A percentile compares a stretch with the other conserved stretches of the same genome.
Conservation (phyloP, 1,284 basidiomycete species). For the Porodaedalea pini region DNA sequence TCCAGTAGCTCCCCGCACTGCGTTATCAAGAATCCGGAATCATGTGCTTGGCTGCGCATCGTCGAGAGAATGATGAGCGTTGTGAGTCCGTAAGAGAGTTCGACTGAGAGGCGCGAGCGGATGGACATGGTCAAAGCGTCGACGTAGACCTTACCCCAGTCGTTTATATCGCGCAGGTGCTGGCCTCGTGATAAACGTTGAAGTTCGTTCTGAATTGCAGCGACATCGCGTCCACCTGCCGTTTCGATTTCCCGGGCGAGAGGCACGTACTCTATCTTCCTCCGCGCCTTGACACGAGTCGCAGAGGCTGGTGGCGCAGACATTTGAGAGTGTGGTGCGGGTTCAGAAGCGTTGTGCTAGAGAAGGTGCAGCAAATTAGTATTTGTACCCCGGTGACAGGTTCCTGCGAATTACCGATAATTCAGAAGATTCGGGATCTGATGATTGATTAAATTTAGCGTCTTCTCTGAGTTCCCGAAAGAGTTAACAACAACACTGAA, state of each 20-base stretch:
- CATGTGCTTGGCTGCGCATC: conserved; percentile 54
- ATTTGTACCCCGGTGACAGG: conserved; percentile 11
- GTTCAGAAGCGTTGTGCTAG: conserved; percentile 35
- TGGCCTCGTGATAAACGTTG: conserved; percentile 35
- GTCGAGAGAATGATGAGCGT: conserved; percentile 84
- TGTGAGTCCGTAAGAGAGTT: conserved; percentile 88
- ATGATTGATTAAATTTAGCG: conserved; percentile 9
- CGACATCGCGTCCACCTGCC: conserved; percentile 81
- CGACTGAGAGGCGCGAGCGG: conserved; percentile 78
- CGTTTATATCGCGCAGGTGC: conserved; percentile 61
- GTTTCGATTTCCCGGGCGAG: conserved; percentile 75
- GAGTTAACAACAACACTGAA: conserved; percentile 16
- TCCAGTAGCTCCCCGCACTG: conserved; percentile 82
- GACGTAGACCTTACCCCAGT: conserved; percentile 85
- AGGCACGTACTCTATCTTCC: conserved; percentile 90
- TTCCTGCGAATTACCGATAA: conserved; percentile 13
- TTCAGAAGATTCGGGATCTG: conserved; percentile 15
- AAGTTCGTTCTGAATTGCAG: conserved; percentile 64
- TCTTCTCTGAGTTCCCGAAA: neutral
- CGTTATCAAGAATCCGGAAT: conserved; percentile 69
- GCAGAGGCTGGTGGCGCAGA: conserved; percentile 20
- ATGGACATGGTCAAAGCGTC: conserved; percentile 88
- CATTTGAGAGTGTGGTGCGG: conserved; percentile 25
- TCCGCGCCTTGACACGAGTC: conserved; percentile 42
- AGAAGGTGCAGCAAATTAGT: neutral